These are phyloP conservation scores for Quercus engelmannii DNA, from an alignment of 306 rosid species.

Conservation along the genomic window DNA sequence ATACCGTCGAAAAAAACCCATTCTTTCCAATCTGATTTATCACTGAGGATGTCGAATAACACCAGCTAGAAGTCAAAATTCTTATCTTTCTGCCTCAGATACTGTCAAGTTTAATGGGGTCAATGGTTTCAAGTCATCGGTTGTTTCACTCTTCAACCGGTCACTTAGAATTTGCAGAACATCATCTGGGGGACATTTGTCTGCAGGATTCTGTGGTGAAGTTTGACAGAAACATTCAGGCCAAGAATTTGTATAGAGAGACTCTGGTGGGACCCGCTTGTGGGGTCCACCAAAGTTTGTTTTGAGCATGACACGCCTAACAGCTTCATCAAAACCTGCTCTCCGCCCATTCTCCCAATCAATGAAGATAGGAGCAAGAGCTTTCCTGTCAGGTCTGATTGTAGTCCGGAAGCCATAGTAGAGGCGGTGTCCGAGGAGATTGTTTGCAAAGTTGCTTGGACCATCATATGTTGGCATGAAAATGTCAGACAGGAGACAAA, in stretches of 20 bases:
- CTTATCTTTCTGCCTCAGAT: constrained; percentile 32
- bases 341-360: constrained; percentile 61
- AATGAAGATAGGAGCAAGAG: constrained; percentile 89
- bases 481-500: constrained; percentile 95
- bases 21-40: constrained; percentile 28
- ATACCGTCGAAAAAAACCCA: constrained; percentile 6
- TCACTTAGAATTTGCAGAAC: constrained; percentile 48
- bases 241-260: constrained; percentile 98
- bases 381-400: constrained; percentile 89
- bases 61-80: constrained; percentile 17
- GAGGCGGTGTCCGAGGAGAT: constrained; percentile 96
- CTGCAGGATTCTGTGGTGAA: constrained; percentile 53
- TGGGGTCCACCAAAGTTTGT: constrained; percentile 93
- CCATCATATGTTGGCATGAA: constrained; percentile 99
- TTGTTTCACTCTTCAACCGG: constrained; percentile 41
- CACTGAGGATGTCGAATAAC: constrained; percentile 20
- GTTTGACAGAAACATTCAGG: constrained; percentile 95
- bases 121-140: constrained; percentile 15
- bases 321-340: constrained; percentile 72
- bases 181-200: constrained; percentile 83
- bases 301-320: constrained; percentile 68
- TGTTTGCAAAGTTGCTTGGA: constrained; percentile 99
- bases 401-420: constrained; percentile 94
- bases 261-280: constrained; percentile 78
- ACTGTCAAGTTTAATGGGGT: constrained; percentile 38